Conservation (phyloP, 495 filamentous ascomycete genomes). For the Choiromyces venosus region DNA sequence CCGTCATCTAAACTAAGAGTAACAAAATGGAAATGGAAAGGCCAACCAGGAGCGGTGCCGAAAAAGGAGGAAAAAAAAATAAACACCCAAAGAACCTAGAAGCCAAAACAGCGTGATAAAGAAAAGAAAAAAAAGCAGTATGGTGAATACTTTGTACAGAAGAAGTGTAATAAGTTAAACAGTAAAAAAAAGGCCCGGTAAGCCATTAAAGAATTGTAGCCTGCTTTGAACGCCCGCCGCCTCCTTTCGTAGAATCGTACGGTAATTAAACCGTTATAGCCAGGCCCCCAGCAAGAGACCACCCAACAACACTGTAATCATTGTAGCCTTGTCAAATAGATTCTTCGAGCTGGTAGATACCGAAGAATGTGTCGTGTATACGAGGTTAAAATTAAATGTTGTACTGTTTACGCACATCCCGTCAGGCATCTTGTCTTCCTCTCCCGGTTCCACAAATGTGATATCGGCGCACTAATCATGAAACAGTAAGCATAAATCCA, state of each 20-base stretch:
- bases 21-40: not conserved
- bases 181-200: constrained; percentile 12
- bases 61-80: constrained; percentile 1
- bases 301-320: constrained; percentile 19
- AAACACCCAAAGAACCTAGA: not conserved
- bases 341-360: not conserved
- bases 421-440: constrained; percentile 56
- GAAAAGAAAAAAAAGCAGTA: constrained; percentile 5
- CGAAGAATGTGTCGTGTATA: constrained; percentile 50
- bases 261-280: not conserved
- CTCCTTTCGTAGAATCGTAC: not conserved
- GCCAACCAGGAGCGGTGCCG: not conserved
- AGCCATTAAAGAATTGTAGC: constrained; percentile 8
- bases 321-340: constrained; percentile 11
- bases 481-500: not conserved
- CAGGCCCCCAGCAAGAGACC: constrained; percentile 22
- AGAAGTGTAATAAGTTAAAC: constrained; percentile 10
- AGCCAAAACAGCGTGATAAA: constrained; percentile 1
- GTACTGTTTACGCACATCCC: constrained; percentile 63
- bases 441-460: constrained; percentile 59
- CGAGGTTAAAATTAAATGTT: constrained; percentile 56
- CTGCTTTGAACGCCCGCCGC: not conserved
- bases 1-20: constrained; percentile 23
- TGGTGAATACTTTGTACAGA: constrained; percentile 30
- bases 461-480: constrained; percentile 79